Evolutionary conservation across 352 stramenopile species (phyloP), one percentile per base, ranked within the genome.

Genomic region (Nothophytophthora sp.): DNA sequence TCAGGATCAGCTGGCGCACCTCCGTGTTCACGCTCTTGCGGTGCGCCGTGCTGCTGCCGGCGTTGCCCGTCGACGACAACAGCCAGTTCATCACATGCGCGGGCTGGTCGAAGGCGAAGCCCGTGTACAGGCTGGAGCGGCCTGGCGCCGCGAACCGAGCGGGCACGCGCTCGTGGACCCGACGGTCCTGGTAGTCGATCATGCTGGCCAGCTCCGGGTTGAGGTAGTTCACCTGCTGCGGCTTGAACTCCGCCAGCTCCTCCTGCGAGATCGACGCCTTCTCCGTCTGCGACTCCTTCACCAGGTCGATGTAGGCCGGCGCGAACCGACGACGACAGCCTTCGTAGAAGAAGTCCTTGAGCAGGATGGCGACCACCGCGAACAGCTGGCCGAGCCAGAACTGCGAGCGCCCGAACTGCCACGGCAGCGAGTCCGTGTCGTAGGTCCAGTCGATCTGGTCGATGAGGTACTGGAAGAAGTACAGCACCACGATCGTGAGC

Each of bases 71-170:
- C 23, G 51, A 64, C 32, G 20, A 75, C 28, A 92, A 39, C 20
- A 95, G 86, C 81, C 84, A 92, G 49, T 87, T 84, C 23, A 95
- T 55, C 18, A 92, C 63, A 34, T 86, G 73, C 20, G 79, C 84
- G 9, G 84, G 84, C 45, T 90, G 70, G 30, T 90, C 84, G 50
- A 92, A 95, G 5, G 84, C 84, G 50, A 95, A 95, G 4, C 84
- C 84, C n/a, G 65, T 86, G 63, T 95, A 88, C 33, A 84, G 33
- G 9, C 83, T 70, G 2, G 67, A 66, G 18, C 78, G 67, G 5
- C 58, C 47, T 18, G 47, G 44, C 1, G 70, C 65, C 2, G 74
- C 64, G n/a, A 59, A 61, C 35, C 70, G 72, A 22, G 79, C 63
- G 8, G 81, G 77, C 13, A 68, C 50, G 20, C 71, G 69, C 29